phyloP scores from a whole-genome alignment of 176 grass and related monocot species.

The Poa annua region DNA sequence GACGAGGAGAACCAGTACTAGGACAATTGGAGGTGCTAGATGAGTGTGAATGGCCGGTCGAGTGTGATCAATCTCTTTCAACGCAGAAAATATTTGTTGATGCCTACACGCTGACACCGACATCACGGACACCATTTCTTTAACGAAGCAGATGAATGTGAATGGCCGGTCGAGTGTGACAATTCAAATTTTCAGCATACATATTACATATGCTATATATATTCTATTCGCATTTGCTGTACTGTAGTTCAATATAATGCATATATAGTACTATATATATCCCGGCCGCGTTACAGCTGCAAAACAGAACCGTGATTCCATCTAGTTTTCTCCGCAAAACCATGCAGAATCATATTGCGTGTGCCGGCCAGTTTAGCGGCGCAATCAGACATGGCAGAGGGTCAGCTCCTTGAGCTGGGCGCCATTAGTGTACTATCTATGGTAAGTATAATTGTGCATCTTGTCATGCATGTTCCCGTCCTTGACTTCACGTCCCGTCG shows the following conservation, averaged over 20 bases:
- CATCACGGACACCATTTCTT: background rate
- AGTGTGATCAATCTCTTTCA: background rate
- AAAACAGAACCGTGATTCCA: background rate
- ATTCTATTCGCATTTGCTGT: background rate
- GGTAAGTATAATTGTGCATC: background rate
- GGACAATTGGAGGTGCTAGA: conserved; percentile 2
- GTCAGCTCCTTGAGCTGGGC: background rate
- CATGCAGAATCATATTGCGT: background rate
- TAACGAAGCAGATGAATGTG: background rate
- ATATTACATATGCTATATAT: background rate
- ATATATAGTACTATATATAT: too few relatives aligned
- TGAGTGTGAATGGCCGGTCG: too few relatives aligned
- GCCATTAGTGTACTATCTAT: background rate
- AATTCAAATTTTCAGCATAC: background rate
- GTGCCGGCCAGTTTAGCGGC: background rate
- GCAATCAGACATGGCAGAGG: background rate
- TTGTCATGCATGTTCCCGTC: conserved; percentile 3
- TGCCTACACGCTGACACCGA: conserved; percentile 26
- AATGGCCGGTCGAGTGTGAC: background rate
- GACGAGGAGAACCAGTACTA: background rate
- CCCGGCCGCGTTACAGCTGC: conserved; percentile 16
- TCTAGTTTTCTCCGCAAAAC: background rate
- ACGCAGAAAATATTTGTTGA: background rate
- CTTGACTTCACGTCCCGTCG: background rate
- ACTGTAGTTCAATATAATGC: background rate